Base-by-base conservation (phyloP, 2,329 filamentous ascomycete species). In the Pyrenochaeta sp. region DNA sequence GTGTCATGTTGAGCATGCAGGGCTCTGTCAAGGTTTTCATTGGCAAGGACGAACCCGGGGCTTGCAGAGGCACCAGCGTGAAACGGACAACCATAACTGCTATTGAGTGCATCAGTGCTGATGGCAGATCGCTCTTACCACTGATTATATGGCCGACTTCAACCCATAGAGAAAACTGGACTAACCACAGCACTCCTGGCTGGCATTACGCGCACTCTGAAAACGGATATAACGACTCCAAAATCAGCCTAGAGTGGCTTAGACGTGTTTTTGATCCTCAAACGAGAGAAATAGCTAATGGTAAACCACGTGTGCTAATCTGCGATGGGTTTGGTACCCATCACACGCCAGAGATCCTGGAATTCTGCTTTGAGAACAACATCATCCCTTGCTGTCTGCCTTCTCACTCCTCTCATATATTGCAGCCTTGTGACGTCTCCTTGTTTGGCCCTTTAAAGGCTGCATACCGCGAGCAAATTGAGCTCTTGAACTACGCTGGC, bases 211-310 rank as follows among this genome's bases (percentile, higher is more conserved):
- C 39, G 6, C 21, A 17, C 20, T 56, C 44, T 35, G 35, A 51
- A 23, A 51, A 36, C 23, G 42, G 58, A 23, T 65, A 65, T 41
- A 55, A 48, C 24, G 44, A 72, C 44, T 68, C 58, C 7, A 55
- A 63, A 17, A 69, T 72, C 20, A 72, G 60, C 51, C 55, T 71
- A 7, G 43, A 72, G 41, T 73, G 55, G 68, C 46, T 72, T 11
- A 65, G 51, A 41, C 52, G 41, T 35, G 50, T 73, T 3, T 72
- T 72, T 53, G 48, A 73, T 48, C 66, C 63, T 8, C 24, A 67
- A 48, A 73, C 67, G 4, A 64, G 55, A 54, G 52, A 40, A 35
- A 43, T 40, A 39, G 68, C 65, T 41, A 53, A 68, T 17, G 22
- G 54, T 7, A 67, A 59, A 42, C 67, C 56, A 48, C 63, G 66